Percentiles rank a stretch among this genome's conserved stretches.
These are phyloP conservation scores for Petunia secreta DNA, from an alignment of 257 asterid genomes.

Conservation along the genomic window DNA sequence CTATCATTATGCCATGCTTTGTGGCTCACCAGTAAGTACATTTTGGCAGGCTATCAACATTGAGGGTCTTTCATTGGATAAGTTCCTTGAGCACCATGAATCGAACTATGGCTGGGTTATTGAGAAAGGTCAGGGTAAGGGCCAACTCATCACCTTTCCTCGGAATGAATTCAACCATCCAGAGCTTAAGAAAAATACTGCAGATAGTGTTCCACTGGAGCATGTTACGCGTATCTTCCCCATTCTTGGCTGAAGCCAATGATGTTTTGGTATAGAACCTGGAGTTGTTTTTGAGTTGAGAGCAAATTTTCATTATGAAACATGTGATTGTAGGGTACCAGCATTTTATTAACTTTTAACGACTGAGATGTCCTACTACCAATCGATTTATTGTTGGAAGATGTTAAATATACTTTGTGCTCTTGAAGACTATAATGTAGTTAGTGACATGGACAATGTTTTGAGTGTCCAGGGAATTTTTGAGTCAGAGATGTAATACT, in stretches of 20 bases:
- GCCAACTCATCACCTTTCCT: conserved; percentile 64
- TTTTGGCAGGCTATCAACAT: conserved; percentile 66
- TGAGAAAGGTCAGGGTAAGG: conserved; percentile 64
- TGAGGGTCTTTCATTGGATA: conserved; percentile 75
- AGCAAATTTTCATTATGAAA: neutral
- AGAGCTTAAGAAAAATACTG: conserved; percentile 66
- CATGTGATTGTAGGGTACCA: neutral
- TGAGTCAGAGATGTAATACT: neutral
- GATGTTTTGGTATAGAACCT: neutral
- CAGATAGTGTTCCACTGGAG: conserved; percentile 70
- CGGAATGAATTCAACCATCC: conserved; percentile 76
- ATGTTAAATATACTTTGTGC: neutral
- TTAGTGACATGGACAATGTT: neutral
- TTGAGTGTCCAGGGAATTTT: neutral
- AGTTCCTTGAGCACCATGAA: conserved; percentile 73
- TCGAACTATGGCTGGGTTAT: conserved; percentile 63
- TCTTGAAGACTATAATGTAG: conserved; percentile 17
- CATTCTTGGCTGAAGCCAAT: conserved; percentile 56
- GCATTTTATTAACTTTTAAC: neutral
- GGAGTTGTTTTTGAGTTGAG: neutral
- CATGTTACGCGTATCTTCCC: conserved; percentile 77
- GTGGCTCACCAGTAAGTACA: conserved; percentile 8
- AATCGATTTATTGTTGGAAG: neutral
- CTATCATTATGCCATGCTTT: neutral
- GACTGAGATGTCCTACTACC: neutral